A percentile compares a stretch with the other conserved stretches of the same genome.
These are phyloP conservation scores for Aspergillus cavernicola DNA, from an alignment of 495 filamentous ascomycete species.

Conservation along the genomic window DNA sequence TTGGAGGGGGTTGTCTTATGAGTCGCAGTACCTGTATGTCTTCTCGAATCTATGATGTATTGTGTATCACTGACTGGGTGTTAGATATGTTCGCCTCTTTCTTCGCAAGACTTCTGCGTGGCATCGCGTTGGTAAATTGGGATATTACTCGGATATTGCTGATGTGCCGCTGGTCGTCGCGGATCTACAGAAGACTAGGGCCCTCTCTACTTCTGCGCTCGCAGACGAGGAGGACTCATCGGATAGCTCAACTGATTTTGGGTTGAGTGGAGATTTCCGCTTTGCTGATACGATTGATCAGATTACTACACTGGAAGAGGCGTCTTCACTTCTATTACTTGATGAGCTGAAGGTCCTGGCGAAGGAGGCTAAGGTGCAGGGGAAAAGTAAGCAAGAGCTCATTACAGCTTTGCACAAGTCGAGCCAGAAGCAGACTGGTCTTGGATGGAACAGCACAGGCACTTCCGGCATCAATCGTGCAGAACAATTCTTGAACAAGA, in stretches of 20 bases:
- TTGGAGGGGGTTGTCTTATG: constrained; percentile 74
- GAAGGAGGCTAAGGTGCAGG: constrained; percentile 81
- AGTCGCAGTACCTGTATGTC: constrained; percentile 84
- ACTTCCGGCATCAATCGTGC: constrained; percentile 49
- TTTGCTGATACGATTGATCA: constrained; percentile 78
- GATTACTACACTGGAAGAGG: constrained; percentile 81
- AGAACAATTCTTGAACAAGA: constrained; percentile 66
- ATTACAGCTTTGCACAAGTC: constrained; percentile 64
- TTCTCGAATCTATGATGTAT: neutral
- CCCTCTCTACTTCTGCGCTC: constrained; percentile 35
- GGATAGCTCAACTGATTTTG: constrained; percentile 40
- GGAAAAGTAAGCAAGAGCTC: constrained; percentile 85
- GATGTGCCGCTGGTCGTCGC: constrained; percentile 63
- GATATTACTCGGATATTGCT: constrained; percentile 78
- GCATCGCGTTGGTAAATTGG: constrained; percentile 77
- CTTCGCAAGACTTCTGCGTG: constrained; percentile 91
- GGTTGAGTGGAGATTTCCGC: constrained; percentile 52
- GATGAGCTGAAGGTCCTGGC: constrained; percentile 85
- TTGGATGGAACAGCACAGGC: constrained; percentile 59
- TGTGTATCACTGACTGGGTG: neutral
- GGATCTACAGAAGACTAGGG: constrained; percentile 45
- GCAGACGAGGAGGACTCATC: constrained; percentile 31
- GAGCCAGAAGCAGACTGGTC: constrained; percentile 68
- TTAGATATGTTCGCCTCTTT: constrained; percentile 86
- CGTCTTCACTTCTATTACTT: constrained; percentile 70